Percentiles rank a stretch among this genome's conserved stretches.
Evolutionary conservation across 1,139 yeast genomes (phyloP).

Genomic region (Geotrichum phurueaensis): DNA sequence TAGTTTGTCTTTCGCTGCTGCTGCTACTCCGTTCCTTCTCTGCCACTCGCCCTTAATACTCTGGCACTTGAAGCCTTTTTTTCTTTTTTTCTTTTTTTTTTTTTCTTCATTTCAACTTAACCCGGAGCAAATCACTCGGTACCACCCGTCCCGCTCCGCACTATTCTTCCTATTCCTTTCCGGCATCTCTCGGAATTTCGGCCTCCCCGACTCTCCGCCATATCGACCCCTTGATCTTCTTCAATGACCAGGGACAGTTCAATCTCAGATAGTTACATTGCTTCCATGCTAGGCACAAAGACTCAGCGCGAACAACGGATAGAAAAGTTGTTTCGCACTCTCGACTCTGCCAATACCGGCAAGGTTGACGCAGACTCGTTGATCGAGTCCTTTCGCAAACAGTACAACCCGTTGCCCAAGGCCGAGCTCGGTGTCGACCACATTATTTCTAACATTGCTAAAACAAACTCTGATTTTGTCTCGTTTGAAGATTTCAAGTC

Average conservation of each 20-base stretch:
- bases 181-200: background rate
- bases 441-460: conserved; percentile 53
- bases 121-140: background rate
- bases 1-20: no score
- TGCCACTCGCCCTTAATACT: no score
- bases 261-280: background rate
- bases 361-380: conserved; percentile 23
- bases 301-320: conserved; percentile 35
- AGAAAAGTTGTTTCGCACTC: conserved; percentile 26
- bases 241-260: background rate
- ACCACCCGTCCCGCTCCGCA: background rate
- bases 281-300: conserved; percentile 6
- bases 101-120: background rate
- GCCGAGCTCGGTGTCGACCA: conserved; percentile 54
- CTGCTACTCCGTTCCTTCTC: no score
- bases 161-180: background rate
- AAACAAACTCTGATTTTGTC: conserved; percentile 50
- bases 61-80: background rate
- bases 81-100: background rate
- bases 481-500: conserved; percentile 57
- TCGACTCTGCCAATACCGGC: conserved; percentile 24
- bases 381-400: conserved; percentile 22
- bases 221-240: background rate
- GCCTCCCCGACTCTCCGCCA: background rate
- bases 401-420: conserved; percentile 48